A percentile compares a stretch with the other conserved stretches of the same genome.
Evolutionary conservation across 164 flowering plant genomes (phyloP).

Genomic region (Protea cynaroides): DNA sequence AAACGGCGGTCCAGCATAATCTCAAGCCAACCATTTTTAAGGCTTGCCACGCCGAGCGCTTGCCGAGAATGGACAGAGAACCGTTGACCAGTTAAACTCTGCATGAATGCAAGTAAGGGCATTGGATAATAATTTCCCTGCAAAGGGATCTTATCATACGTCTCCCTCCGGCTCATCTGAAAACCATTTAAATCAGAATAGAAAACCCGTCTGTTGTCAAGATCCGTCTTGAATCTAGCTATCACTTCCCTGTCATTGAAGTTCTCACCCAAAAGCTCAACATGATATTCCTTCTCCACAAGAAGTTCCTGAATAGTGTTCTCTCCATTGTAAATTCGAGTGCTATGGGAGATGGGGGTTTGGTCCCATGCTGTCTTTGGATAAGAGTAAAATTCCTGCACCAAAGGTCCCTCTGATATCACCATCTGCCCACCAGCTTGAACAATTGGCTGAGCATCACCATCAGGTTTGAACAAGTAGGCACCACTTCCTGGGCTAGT

Average conservation of each 20-base stretch:
- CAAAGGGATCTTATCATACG: conserved; percentile 85
- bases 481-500: conserved; percentile 89
- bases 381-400: conserved; percentile 77
- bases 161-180: conserved; percentile 94
- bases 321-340: conserved; percentile 62
- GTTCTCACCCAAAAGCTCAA: conserved; percentile 67
- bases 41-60: conserved; percentile 88
- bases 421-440: conserved; percentile 51
- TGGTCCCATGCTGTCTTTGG: conserved; percentile 63
- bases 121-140: conserved; percentile 98
- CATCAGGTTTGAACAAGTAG: conserved; percentile 86
- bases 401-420: conserved; percentile 64
- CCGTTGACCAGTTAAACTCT: conserved; percentile 65
- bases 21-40: conserved; percentile 84
- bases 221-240: conserved; percentile 70
- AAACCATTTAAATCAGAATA: conserved; percentile 90
- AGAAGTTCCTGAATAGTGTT: conserved; percentile 54
- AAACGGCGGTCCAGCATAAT: conserved; percentile 94
- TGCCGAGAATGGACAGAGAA: conserved; percentile 89
- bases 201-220: conserved; percentile 65
- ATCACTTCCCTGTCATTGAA: conserved; percentile 81
- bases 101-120: conserved; percentile 92
- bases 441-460: conserved; percentile 69
- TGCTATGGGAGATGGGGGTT: conserved; percentile 77
- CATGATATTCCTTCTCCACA: conserved; percentile 94